Conservation (phyloP, 2,329 filamentous ascomycete genomes). For the Colletotrichum sp. region DNA sequence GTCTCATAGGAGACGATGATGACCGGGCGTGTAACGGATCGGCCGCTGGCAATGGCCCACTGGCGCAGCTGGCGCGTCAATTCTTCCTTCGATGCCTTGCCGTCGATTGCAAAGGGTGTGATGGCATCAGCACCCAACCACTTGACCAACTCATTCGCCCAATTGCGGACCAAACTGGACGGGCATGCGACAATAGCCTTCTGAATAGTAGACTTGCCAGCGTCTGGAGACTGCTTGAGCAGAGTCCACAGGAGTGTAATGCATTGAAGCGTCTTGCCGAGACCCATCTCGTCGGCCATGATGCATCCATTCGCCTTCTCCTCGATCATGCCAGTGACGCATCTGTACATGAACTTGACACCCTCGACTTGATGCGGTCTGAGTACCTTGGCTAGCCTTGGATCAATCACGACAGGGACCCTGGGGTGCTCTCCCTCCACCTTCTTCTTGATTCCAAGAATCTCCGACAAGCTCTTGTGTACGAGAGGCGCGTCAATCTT, state of each 20-base stretch:
- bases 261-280: slow-evolving; percentile 97
- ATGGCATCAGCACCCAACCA: slow-evolving; percentile 95
- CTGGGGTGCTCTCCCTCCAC: slow-evolving; percentile 80
- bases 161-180: slow-evolving; percentile 94
- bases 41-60: slow-evolving; percentile 92
- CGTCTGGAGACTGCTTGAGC: slow-evolving; percentile 92
- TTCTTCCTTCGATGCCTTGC: slow-evolving; percentile 94
- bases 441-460: slow-evolving; percentile 91
- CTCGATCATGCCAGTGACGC: slow-evolving; percentile 94
- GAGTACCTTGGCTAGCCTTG: slow-evolving; percentile 84
- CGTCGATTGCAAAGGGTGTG: slow-evolving; percentile 93
- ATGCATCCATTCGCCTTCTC: slow-evolving; percentile 95
- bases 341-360: slow-evolving; percentile 96
- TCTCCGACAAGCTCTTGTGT: slow-evolving; percentile 95
- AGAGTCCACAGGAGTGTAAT: slow-evolving; percentile 97
- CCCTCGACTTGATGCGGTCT: slow-evolving; percentile 97
- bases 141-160: slow-evolving; percentile 96
- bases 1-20: slow-evolving; percentile 99
- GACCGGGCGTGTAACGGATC: slow-evolving; percentile 86
- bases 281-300: slow-evolving; percentile 99
- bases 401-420: slow-evolving; percentile 98
- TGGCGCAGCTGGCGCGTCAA: slow-evolving; percentile 88
- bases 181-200: slow-evolving; percentile 98
- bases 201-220: slow-evolving; percentile 91
- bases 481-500: slow-evolving; percentile 81